Evolutionary conservation across 2,329 filamentous ascomycete genomes (phyloP).

Genomic region (Diaporthe capsici): DNA sequence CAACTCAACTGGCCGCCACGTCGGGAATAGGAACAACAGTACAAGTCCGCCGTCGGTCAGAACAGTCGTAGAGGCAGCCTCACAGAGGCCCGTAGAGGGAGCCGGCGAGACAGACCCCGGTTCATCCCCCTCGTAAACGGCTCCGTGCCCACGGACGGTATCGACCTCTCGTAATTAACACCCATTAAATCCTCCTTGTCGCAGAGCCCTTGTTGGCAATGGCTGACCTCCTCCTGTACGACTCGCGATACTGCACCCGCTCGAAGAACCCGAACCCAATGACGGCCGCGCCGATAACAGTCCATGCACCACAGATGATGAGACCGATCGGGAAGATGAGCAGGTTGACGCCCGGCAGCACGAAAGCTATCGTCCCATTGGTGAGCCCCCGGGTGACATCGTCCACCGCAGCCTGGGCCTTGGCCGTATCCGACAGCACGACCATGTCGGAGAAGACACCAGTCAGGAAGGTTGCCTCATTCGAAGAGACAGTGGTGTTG

Average conservation of each 20-base stretch:
- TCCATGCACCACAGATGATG: conserved; percentile 76
- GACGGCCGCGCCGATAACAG: conserved; percentile 66
- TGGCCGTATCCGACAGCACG: conserved; percentile 64
- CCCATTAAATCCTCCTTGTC: conserved; percentile 48
- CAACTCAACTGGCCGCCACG: conserved; percentile 15
- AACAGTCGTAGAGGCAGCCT: not conserved
- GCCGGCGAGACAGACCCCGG: too few relatives aligned
- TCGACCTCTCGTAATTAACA: not conserved
- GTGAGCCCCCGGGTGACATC: conserved; percentile 59
- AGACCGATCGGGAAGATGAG: conserved; percentile 79
- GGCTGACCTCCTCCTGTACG: conserved; percentile 68
- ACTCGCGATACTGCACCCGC: conserved; percentile 75
- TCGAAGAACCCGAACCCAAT: conserved; percentile 77
- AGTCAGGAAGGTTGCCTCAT: conserved; percentile 79
- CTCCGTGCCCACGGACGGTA: not conserved
- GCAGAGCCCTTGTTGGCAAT: conserved; percentile 53
- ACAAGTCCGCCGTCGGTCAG: not conserved
- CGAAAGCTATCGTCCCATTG: conserved; percentile 72
- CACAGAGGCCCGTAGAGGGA: conserved; percentile 14
- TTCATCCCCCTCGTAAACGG: not conserved
- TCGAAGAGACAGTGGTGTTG: conserved; percentile 75
- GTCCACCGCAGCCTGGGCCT: conserved; percentile 65
- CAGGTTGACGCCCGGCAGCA: conserved; percentile 77
- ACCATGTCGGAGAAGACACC: conserved; percentile 76
- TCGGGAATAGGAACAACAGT: not conserved